Percentiles rank a stretch among this genome's conserved stretches.
These are phyloP conservation scores for Backusella tuberculispora DNA, from an alignment of 192 early-diverging fungal genomes.

Conservation along the genomic window DNA sequence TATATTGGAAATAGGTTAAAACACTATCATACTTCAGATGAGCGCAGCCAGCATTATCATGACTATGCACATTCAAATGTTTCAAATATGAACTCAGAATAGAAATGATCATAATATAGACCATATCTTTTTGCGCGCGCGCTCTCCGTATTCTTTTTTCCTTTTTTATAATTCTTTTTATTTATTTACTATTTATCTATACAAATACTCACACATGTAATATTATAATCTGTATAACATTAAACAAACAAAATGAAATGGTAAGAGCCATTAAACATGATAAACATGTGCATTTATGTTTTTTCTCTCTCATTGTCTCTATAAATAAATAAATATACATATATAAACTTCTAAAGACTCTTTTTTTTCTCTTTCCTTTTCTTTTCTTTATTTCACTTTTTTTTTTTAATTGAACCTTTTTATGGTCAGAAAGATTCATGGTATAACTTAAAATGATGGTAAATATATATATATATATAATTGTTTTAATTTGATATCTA, in stretches of 20 bases:
- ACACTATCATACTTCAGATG: neutral
- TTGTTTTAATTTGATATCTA: neutral
- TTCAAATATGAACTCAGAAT: neutral
- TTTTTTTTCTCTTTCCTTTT: neutral
- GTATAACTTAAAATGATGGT: neutral
- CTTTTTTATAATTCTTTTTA: neutral
- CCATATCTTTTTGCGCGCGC: neutral
- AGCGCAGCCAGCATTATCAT: neutral
- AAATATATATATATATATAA: too few species aligned
- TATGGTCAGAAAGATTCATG: neutral
- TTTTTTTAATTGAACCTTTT: neutral
- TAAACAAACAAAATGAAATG: neutral
- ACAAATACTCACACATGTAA: constrained; percentile 12
- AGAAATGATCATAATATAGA: neutral
- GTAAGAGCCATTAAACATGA: neutral
- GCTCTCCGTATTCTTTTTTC: neutral
- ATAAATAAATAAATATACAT: neutral
- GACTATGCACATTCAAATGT: constrained; percentile 15
- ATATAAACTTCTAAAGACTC: neutral
- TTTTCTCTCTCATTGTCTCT: neutral
- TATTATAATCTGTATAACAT: neutral
- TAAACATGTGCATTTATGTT: neutral
- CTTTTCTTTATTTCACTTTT: neutral
- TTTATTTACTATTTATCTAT: neutral
- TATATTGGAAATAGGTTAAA: neutral